A percentile compares a stretch with the other conserved stretches of the same genome.
These are phyloP conservation scores for Aureobasidium namibiae DNA, from an alignment of 2,329 filamentous ascomycete genomes.

Conservation along the genomic window DNA sequence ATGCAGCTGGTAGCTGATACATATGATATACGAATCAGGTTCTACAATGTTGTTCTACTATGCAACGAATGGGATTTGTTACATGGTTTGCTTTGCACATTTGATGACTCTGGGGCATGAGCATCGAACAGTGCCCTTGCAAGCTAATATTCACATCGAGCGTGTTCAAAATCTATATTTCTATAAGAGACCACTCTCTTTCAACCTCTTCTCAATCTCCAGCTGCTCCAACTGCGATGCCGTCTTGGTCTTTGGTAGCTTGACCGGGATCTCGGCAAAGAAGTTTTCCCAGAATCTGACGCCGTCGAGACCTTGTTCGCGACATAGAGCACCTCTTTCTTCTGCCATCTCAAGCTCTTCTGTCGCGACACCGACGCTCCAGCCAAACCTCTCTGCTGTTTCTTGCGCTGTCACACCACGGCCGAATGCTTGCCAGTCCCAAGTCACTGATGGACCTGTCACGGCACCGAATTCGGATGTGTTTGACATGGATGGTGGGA, in stretches of 20 bases:
- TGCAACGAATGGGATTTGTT: no score
- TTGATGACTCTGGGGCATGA: no score
- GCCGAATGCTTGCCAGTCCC: conserved; percentile 73
- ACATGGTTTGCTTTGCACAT: no score
- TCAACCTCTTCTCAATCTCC: conserved; percentile 8
- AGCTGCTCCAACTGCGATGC: conserved; percentile 4
- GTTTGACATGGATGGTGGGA: conserved; percentile 33
- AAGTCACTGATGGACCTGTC: conserved; percentile 32
- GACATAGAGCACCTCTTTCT: conserved; percentile 75
- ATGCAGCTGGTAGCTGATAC: not conserved
- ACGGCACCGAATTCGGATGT: conserved; percentile 31
- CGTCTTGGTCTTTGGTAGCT: not conserved
- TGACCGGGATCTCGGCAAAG: conserved; percentile 16
- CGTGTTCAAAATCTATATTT: not conserved
- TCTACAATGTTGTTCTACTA: not conserved
- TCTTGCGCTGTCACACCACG: conserved; percentile 85
- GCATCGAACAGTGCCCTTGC: no score
- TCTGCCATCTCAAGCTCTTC: conserved; percentile 98
- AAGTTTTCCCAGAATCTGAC: conserved; percentile 86
- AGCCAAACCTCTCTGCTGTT: conserved; percentile 80
- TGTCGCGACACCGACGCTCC: conserved; percentile 92
- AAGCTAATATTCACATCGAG: not conserved
- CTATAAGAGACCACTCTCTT: conserved; percentile 2
- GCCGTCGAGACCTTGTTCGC: conserved; percentile 87
- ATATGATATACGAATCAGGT: not conserved